Conservation (phyloP, 2,329 filamentous ascomycete genomes). For the Tolypocladium sp. region DNA sequence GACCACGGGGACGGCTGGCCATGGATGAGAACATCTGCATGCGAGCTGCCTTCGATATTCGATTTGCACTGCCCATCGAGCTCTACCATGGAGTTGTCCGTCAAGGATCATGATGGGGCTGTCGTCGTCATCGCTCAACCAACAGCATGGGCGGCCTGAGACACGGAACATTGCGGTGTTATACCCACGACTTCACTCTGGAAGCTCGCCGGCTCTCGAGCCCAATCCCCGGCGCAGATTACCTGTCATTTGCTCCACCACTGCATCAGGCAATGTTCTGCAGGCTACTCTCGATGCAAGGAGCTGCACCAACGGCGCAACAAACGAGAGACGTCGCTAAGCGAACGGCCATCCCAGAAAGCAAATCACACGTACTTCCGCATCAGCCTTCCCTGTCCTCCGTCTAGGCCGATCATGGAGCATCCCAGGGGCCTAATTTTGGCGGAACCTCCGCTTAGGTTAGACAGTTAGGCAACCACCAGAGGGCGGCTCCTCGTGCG, state of each 20-base stretch:
- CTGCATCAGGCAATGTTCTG: background rate
- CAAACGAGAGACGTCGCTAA: background rate
- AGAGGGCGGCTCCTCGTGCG: background rate
- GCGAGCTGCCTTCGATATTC: background rate
- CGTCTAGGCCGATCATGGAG: background rate
- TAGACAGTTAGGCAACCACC: background rate
- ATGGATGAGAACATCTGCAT: background rate
- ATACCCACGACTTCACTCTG: background rate
- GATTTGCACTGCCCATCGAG: background rate
- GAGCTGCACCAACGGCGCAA: background rate
- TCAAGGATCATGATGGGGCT: background rate
- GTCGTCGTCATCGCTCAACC: background rate
- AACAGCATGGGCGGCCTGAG: background rate
- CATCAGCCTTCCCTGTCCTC: background rate
- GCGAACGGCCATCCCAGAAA: background rate
- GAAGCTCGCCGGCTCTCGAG: background rate
- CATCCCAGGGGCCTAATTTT: background rate
- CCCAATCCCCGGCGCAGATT: background rate
- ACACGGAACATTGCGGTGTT: background rate
- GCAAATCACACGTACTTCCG: background rate
- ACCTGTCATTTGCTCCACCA: background rate
- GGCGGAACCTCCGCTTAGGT: background rate
- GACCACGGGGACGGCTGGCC: background rate
- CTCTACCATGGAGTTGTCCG: background rate
- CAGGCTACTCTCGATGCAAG: background rate